Percentiles rank a stretch among this genome's conserved stretches.
Evolutionary conservation across 805 yeast species (phyloP).

Genomic region (Candida arabinofermentans): DNA sequence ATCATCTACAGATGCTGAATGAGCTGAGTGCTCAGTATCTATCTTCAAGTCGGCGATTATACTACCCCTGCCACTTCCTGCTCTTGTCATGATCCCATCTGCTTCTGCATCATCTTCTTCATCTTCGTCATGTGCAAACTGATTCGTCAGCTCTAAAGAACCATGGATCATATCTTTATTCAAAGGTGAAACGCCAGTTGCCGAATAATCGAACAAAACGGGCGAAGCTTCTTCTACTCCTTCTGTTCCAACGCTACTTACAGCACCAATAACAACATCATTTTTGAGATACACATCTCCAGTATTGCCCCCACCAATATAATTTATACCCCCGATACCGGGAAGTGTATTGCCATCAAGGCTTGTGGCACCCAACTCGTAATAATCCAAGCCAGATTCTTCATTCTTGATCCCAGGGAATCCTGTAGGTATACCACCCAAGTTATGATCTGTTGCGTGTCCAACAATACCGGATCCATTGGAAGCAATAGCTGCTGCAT

Average conservation of each 20-base stretch:
- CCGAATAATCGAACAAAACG: not conserved
- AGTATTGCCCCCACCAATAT: not conserved
- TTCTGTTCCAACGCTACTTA: not conserved
- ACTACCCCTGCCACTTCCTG: not conserved
- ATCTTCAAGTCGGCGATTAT: not conserved
- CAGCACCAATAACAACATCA: not conserved
- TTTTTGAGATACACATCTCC: not conserved
- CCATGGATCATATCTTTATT: not conserved
- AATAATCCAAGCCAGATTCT: not conserved
- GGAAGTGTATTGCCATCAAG: not conserved
- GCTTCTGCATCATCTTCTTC: not conserved
- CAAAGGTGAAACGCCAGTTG: not conserved
- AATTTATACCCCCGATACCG: not conserved
- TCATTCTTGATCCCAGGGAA: constrained; percentile 12
- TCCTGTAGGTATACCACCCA: no score
- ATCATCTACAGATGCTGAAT: no score
- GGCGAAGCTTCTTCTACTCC: not conserved
- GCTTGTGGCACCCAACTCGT: no score
- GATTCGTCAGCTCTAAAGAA: not conserved
- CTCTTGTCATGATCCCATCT: not conserved
- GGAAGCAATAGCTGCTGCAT: constrained; percentile 36
- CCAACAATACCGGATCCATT: constrained; percentile 7
- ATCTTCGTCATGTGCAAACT: not conserved
- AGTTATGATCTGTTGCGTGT: no score
- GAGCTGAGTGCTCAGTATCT: constrained; percentile 4